Evolutionary conservation across 495 filamentous ascomycete genomes (phyloP).

Genomic region (Daldinia grandis): DNA sequence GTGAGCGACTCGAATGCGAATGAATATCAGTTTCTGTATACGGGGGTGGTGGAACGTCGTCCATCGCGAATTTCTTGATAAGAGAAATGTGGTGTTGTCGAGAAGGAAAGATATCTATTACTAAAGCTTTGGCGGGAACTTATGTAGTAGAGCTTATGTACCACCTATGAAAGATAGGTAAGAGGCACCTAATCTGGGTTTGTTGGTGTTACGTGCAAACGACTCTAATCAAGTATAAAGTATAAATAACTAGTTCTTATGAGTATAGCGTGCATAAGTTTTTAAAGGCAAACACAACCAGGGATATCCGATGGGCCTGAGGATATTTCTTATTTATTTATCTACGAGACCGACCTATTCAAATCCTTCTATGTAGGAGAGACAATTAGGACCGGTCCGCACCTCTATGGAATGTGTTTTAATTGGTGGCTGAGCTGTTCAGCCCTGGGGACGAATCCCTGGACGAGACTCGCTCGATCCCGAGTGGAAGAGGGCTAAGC

Average conservation of each 20-base stretch:
- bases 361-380: conserved; percentile 7
- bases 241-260: too few species aligned
- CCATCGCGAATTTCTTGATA: conserved; percentile 33
- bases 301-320: background rate
- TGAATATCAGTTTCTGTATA: conserved; percentile 61
- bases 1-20: conserved; percentile 46
- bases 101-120: conserved; percentile 2
- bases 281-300: background rate
- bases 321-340: conserved; percentile 23
- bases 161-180: too few species aligned
- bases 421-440: conserved; percentile 33
- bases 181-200: too few species aligned
- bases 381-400: background rate
- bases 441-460: conserved; percentile 27
- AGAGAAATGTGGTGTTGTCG: conserved; percentile 3
- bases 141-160: background rate
- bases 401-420: conserved; percentile 4
- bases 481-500: conserved; percentile 22
- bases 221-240: background rate
- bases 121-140: background rate
- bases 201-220: background rate
- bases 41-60: conserved; percentile 57
- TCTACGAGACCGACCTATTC: conserved; percentile 10
- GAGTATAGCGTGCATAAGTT: too few species aligned
- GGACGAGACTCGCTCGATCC: conserved; percentile 32